Base-by-base conservation (phyloP, 106 monocot genomes). In the Amphibolis antarctica region DNA sequence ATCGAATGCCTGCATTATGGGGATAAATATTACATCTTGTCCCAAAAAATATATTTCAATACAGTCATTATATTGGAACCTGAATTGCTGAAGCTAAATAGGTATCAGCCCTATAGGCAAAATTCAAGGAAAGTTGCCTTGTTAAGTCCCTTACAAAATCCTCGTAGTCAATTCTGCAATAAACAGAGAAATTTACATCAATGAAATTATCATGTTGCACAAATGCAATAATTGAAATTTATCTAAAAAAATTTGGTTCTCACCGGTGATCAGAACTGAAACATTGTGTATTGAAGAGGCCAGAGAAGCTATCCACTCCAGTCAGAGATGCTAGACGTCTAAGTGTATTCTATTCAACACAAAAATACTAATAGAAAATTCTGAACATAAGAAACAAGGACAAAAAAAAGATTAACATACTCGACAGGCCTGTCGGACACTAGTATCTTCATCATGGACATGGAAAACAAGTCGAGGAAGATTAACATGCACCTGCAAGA, bases 391-490 rank as follows among this genome's bases (percentile, higher is more conserved):
- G 22, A 50, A 15, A 47, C 48, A 67, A 42, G 66, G 28, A 58
- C 27, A 5, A 14, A 31, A 60, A 45, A 29, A 55, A 25, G 3
- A 69, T 51, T 24, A 52, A 56, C 59, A 69, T 94, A 94, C 93
- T 83, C 88, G 76, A 74, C 93, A 98, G 54, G 90, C 79, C 67
- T 84, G 82, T 25, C 96, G 90, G 63, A 98, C 96, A 63, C 62
- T 70, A 5, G 71, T 51, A 67, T 90, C 86, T 53, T 90, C 90
- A 73, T 98, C 96, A 75, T 98, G 80, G 53, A 98, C 67, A 82
- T 98, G 96, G 31, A 98, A 84, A 45, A 87, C 75, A 55, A 98
- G 73, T 20, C 96, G 89, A 21, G 96, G 86, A 51, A 98, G 74
- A 14, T 76, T 81, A 17, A 76, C 78, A 75, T 98, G 90, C 15